These are phyloP conservation scores for Cercospora canescens DNA, from an alignment of 2,329 filamentous ascomycete species.

Conservation along the genomic window DNA sequence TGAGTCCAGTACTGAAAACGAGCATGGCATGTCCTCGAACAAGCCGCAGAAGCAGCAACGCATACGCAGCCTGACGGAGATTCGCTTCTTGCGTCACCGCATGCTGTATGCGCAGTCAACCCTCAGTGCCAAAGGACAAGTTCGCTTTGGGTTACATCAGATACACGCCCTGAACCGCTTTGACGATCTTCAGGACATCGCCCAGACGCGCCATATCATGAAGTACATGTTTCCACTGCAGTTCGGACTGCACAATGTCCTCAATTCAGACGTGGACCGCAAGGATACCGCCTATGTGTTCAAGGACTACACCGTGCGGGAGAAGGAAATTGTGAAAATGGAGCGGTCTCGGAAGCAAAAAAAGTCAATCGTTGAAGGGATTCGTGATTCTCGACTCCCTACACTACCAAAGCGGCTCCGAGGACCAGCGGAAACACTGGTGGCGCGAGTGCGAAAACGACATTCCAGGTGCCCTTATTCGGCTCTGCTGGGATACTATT, in stretches of 20 bases:
- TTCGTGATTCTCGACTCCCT: constrained; percentile 44
- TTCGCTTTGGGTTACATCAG: constrained; percentile 75
- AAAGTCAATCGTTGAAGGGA: not conserved
- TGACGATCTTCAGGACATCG: constrained; percentile 46
- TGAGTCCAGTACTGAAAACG: not conserved
- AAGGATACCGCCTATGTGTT: constrained; percentile 70
- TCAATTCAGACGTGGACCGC: constrained; percentile 67
- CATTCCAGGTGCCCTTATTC: constrained; percentile 77
- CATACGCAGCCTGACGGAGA: constrained; percentile 38
- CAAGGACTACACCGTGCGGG: constrained; percentile 82
- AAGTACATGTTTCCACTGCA: constrained; percentile 94
- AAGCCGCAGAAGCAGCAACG: not conserved
- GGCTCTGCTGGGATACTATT: constrained; percentile 79
- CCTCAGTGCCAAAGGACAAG: constrained; percentile 65
- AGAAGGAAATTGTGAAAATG: constrained; percentile 67
- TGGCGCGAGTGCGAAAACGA: constrained; percentile 67
- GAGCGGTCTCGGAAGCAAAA: not conserved
- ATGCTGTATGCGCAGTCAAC: constrained; percentile 82
- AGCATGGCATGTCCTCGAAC: not conserved
- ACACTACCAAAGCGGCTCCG: constrained; percentile 61
- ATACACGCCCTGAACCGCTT: constrained; percentile 83
- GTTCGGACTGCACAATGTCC: constrained; percentile 90
- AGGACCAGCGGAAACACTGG: constrained; percentile 59
- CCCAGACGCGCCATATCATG: constrained; percentile 69
- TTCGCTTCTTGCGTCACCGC: constrained; percentile 75